Evolutionary conservation across 2,329 filamentous ascomycete genomes (phyloP).

Genomic region (Aspergillus sp.): DNA sequence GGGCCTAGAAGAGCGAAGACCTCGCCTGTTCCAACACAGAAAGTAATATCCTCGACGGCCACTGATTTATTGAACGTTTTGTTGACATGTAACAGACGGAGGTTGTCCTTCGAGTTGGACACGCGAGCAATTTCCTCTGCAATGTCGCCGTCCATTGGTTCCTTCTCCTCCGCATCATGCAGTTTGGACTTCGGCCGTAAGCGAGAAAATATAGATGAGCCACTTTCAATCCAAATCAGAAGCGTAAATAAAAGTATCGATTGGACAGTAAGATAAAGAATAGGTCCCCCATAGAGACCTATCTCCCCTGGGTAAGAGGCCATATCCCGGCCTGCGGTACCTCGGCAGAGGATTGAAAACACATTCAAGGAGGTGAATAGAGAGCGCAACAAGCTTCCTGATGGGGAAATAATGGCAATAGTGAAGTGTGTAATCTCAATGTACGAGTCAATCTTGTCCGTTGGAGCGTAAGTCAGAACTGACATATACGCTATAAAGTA

Average conservation of each 20-base stretch:
- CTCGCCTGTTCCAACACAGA: constrained; percentile 75
- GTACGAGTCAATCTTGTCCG: constrained; percentile 65
- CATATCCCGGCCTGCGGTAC: constrained; percentile 53
- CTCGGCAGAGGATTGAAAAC: constrained; percentile 72
- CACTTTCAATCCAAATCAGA: constrained; percentile 78
- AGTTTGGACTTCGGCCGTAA: constrained; percentile 47
- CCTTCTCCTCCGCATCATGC: constrained; percentile 43
- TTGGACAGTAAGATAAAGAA: constrained; percentile 78
- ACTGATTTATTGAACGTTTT: constrained; percentile 75
- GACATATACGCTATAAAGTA: constrained; percentile 72
- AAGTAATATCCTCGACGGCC: constrained; percentile 86
- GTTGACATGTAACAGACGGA: constrained; percentile 76
- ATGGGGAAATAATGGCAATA: constrained; percentile 71
- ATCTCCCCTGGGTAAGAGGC: constrained; percentile 70
- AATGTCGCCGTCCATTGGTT: constrained; percentile 58
- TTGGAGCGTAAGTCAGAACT: constrained; percentile 72
- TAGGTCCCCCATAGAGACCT: constrained; percentile 76
- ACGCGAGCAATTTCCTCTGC: constrained; percentile 65
- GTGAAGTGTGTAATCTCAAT: constrained; percentile 73
- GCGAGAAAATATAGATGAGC: constrained; percentile 58
- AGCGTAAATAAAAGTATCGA: constrained; percentile 68
- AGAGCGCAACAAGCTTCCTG: constrained; percentile 71
- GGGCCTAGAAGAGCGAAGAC: constrained; percentile 88
- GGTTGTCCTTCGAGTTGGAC: constrained; percentile 62
- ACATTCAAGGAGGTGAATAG: constrained; percentile 78